A percentile compares a stretch with the other conserved stretches of the same genome.
Evolutionary conservation across 495 filamentous ascomycete genomes (phyloP).

Genomic region (Annulohypoxylon stygium): DNA sequence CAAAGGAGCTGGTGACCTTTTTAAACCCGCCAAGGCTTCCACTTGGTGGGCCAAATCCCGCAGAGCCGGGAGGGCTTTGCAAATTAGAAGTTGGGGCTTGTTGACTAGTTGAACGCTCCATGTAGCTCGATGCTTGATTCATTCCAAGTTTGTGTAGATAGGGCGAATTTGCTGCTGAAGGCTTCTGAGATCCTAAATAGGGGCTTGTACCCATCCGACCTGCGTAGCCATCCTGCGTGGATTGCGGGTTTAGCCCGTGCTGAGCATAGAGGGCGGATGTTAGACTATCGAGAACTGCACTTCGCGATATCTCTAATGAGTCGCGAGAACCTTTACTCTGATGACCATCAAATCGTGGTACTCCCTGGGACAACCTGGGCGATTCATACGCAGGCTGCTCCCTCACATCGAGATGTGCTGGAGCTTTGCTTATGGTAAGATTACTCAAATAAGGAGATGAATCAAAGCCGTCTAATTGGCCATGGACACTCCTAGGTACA

Average conservation of each 20-base stretch:
- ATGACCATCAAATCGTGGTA: slow-evolving; percentile 13
- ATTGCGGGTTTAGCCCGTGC: slow-evolving; percentile 37
- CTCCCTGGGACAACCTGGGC: not conserved
- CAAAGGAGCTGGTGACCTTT: slow-evolving; percentile 1
- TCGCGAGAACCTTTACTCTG: slow-evolving; percentile 26
- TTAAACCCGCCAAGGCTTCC: slow-evolving; percentile 4
- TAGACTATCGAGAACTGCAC: slow-evolving; percentile 46
- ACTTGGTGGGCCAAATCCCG: slow-evolving; percentile 22
- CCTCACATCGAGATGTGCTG: not conserved
- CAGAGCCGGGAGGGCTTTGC: slow-evolving; percentile 31
- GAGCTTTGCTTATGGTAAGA: slow-evolving; percentile 22
- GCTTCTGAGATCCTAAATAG: slow-evolving; percentile 18
- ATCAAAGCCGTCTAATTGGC: slow-evolving; percentile 37
- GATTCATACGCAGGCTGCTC: slow-evolving; percentile 9
- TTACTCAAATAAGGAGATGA: slow-evolving; percentile 44
- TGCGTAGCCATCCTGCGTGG: slow-evolving; percentile 13
- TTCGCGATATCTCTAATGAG: slow-evolving; percentile 44
- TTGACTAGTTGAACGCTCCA: slow-evolving; percentile 41
- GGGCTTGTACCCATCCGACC: slow-evolving; percentile 15
- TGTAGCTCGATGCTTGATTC: slow-evolving; percentile 18
- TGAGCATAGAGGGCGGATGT: slow-evolving; percentile 45
- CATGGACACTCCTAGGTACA: slow-evolving; percentile 44
- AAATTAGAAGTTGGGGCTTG: not conserved
- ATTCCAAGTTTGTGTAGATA: slow-evolving; percentile 12
- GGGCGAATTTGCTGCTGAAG: slow-evolving; percentile 20